Percentiles rank a stretch among this genome's conserved stretches.
Conservation (phyloP, 192 early-diverging fungal species). For the Coemansia sp. region DNA sequence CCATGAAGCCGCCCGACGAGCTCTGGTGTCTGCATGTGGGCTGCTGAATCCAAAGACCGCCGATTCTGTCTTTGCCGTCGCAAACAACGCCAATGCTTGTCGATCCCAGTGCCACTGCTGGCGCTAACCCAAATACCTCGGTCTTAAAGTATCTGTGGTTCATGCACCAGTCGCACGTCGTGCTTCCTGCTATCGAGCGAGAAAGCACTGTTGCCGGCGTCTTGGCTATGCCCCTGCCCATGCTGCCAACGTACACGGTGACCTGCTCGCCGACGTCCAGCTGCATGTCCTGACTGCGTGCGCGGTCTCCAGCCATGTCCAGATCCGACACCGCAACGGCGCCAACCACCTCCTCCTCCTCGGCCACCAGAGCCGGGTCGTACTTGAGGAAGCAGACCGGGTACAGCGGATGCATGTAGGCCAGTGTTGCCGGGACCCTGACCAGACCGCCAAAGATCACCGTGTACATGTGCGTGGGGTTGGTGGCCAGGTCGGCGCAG, state of each 20-base stretch:
- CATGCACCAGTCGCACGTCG: slow-evolving; percentile 16
- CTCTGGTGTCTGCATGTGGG: not conserved
- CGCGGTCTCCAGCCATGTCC: not conserved
- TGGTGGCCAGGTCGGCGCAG: slow-evolving; percentile 28
- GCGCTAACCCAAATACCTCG: slow-evolving; percentile 20
- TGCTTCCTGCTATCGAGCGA: slow-evolving; percentile 14
- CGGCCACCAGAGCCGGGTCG: not conserved
- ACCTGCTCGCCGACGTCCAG: slow-evolving; percentile 18
- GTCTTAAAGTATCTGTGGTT: slow-evolving; percentile 26
- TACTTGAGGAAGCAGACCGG: slow-evolving; percentile 10
- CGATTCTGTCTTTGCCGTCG: not conserved
- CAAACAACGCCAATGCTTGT: slow-evolving; percentile 21
- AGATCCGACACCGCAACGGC: not conserved
- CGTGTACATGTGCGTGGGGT: not conserved
- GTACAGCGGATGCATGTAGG: slow-evolving; percentile 5
- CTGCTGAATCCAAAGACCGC: slow-evolving; percentile 2
- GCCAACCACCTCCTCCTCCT: slow-evolving; percentile 61
- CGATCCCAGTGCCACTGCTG: not conserved
- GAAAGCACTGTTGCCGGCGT: slow-evolving; percentile 11
- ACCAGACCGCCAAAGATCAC: not conserved
- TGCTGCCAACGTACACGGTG: slow-evolving; percentile 9
- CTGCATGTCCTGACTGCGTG: not conserved
- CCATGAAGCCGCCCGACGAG: not conserved
- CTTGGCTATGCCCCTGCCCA: not conserved
- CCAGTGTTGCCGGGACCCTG: not conserved